Evolutionary conservation across 176 grass and related monocot species (phyloP), one percentile per base, ranked within the genome.

Genomic region (Carex scoparia): DNA sequence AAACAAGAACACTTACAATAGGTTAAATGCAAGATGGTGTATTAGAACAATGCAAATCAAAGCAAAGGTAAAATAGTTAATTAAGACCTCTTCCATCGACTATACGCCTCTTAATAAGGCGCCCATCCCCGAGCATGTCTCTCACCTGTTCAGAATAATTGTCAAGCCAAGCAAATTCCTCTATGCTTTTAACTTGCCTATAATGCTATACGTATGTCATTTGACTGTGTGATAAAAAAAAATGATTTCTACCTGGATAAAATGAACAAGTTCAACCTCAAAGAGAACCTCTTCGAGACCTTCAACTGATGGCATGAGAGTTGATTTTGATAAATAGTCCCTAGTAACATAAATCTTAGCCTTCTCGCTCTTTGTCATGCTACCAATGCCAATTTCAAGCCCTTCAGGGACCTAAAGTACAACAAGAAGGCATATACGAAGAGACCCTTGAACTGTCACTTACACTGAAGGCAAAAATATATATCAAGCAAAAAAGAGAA

Each of bases 121-220:
- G 95, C 10, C 95, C 95, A 90, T 98, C 95, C 54, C 95, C 95
- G 85, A 95, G 92, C 93, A 98, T 98, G 73, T 98, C 95, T 86
- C 95, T 98, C 60, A 98, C 93, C 95, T 98, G 86, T 88, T 71
- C 73, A 74, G 81, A 69, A 83, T 69, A 83, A 69, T 54, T 83
- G 61, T 66, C 64, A 83, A 69, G 19, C 28, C 32, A 83, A 64
- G 27, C 60, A 62, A 63, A 33, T 42, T 40, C 53, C 38, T 49
- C 4, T 2, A 38, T 81, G 79, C 9, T 19, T 81, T 33, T 5
- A 78, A 78, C 4, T 78, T 33, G 18, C 7, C 23, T 57, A 55
- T 33, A 23, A 57, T 57, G 12, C 32, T 56, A 77, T 15, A 74
- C 12, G n/a, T 13, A 78, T 16, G 16, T 48, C 38, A n/a, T 71